Evolutionary conservation across 2,329 filamentous ascomycete genomes (phyloP).

Genomic region (Claviceps citrina): DNA sequence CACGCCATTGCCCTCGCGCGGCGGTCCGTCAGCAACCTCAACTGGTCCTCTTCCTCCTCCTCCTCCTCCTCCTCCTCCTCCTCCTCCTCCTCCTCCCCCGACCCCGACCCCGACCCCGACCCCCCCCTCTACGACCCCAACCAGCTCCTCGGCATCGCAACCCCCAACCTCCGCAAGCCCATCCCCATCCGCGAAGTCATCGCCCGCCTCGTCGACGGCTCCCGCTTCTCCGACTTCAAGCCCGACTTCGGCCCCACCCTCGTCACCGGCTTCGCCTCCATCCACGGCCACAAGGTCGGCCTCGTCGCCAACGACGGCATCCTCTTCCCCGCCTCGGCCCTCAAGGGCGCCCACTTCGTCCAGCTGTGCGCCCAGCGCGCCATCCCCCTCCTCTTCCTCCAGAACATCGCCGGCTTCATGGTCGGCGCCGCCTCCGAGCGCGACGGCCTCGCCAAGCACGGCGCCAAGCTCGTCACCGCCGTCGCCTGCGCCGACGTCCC

Average conservation of each 20-base stretch:
- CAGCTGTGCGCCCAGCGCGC: slow-evolving; percentile 83
- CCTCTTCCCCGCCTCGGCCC: slow-evolving; percentile 71
- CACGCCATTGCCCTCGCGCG: slow-evolving; percentile 79
- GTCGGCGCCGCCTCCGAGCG: slow-evolving; percentile 83
- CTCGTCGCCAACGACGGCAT: slow-evolving; percentile 96
- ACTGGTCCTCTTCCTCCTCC: slow-evolving; percentile 51
- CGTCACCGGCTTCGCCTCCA: slow-evolving; percentile 78
- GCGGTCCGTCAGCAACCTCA: slow-evolving; percentile 73
- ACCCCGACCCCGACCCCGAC: slow-evolving; percentile 66
- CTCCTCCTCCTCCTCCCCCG: slow-evolving; percentile 9
- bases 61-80: slow-evolving; percentile 7
- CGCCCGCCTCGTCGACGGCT: slow-evolving; percentile 80
- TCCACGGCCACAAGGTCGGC: slow-evolving; percentile 80
- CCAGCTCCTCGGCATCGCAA: slow-evolving; percentile 78
- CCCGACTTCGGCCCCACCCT: slow-evolving; percentile 76
- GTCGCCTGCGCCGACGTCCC: slow-evolving; percentile 89
- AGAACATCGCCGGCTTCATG: slow-evolving; percentile 98
- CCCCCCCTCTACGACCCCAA: slow-evolving; percentile 60
- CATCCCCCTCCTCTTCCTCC: slow-evolving; percentile 81
- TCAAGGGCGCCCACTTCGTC: slow-evolving; percentile 95
- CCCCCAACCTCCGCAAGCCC: slow-evolving; percentile 74
- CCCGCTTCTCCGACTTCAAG: slow-evolving; percentile 88
- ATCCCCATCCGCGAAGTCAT: slow-evolving; percentile 83
- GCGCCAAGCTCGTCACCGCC: slow-evolving; percentile 89
- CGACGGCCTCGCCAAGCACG: slow-evolving; percentile 94